phyloP scores from a whole-genome alignment of 148 eudicot genomes.

The Nepenthes gracilis region DNA sequence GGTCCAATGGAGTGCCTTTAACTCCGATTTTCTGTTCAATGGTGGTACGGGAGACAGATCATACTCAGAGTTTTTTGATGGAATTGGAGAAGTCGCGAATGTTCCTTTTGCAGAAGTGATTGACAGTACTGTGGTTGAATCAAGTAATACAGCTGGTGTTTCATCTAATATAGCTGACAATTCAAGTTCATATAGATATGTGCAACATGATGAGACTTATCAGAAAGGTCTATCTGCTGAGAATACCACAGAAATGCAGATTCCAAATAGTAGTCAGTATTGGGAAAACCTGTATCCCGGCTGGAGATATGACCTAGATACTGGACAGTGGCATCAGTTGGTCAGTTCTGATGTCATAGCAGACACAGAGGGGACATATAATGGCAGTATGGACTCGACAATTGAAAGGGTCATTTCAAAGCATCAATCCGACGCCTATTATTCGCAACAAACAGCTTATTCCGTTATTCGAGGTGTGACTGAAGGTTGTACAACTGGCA shows the following conservation, averaged over 20 bases:
- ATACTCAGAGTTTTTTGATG: slow-evolving; percentile 46
- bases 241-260: slow-evolving; percentile 18
- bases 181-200: slow-evolving; percentile 3
- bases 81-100: slow-evolving; percentile 23
- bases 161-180: slow-evolving; percentile 10
- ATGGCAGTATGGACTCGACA: slow-evolving; percentile 2
- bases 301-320: slow-evolving; percentile 53
- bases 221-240: slow-evolving; percentile 17
- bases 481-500: slow-evolving; percentile 16
- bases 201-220: slow-evolving; percentile 20
- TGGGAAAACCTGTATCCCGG: slow-evolving; percentile 83
- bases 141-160: slow-evolving; percentile 14
- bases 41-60: slow-evolving; percentile 28
- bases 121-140: slow-evolving; percentile 10
- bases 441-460: slow-evolving; percentile 47
- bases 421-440: slow-evolving; percentile 27
- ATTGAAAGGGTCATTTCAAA: slow-evolving; percentile 15
- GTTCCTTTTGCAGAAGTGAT: slow-evolving; percentile 23
- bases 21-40: slow-evolving; percentile 16
- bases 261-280: slow-evolving; percentile 33
- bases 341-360: slow-evolving; percentile 28
- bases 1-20: slow-evolving; percentile 70
- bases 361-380: slow-evolving; percentile 13
- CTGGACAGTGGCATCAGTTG: slow-evolving; percentile 73
- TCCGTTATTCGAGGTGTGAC: slow-evolving; percentile 25